Base-by-base conservation (phyloP, 2,329 filamentous ascomycete genomes). In the Ophiosphaerella korrae region DNA sequence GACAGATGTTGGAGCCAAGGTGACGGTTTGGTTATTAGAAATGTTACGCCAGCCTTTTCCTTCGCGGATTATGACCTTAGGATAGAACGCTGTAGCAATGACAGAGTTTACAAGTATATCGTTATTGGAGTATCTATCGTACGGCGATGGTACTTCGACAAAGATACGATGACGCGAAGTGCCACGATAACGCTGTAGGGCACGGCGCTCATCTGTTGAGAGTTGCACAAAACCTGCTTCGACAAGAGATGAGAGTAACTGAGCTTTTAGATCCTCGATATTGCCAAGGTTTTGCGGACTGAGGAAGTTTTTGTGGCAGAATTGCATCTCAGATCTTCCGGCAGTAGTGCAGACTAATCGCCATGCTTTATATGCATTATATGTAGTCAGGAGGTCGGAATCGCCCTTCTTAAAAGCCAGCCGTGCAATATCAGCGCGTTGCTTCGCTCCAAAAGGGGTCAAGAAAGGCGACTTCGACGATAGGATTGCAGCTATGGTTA, bases 401-500 rank as follows among this genome's bases (percentile, higher is more conserved):
- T 97, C 91, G 18, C 90, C 84, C 62, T 88, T 85, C 55, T 88
- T 88, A 77, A 96, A 99, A 3, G 84, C 84, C 50, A 88, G 82
- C 2, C 90, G 84, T 1, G 90, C 88, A 18, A 87, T 84, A 60
- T 97, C 89, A 32, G 91, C 91, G 67, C 96, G 90, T 35, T 86
- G 82, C 44, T 89, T 87, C 40, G 92, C 88, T 2, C 91, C 90
- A 71, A 96, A 91, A 0, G 92, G 89, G 2, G 89, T 88, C 1
- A 93, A 82, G 71, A 97, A 97, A 0, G 93, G 94, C 0, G 92
- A 96, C 70, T 97, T 99, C 24, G 92, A 95, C 2, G 92, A 96
- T 1, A 99, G 76, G 23, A 96, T 93, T 7, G 94, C 93, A 6
- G 95, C 94, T 48, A 95, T 89, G 2, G 92, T 97, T 45, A 97